Conservation (phyloP, 169 alveolate genomes). For the Babesia ovis region DNA sequence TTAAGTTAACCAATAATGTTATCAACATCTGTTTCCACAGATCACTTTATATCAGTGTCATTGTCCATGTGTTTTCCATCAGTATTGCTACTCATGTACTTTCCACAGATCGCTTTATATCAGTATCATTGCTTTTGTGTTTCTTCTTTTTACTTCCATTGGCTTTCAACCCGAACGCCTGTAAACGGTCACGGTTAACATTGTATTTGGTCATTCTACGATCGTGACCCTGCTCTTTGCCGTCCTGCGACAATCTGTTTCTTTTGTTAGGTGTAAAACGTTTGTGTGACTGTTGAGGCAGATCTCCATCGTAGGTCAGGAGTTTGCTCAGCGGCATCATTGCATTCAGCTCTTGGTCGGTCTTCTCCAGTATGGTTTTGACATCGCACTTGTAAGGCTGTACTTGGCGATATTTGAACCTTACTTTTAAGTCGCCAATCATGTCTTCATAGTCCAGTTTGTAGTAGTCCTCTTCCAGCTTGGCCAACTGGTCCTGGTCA, state of each 20-base stretch:
- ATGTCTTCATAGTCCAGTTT: constrained; percentile 74
- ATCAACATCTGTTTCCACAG: no score
- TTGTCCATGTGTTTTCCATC: no score
- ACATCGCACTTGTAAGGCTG: constrained; percentile 68
- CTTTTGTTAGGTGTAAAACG: not conserved
- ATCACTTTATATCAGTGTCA: no score
- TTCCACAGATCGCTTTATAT: no score
- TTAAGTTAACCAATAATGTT: no score
- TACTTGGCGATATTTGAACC: constrained; percentile 74
- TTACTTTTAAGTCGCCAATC: constrained; percentile 76
- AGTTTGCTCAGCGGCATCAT: constrained; percentile 65
- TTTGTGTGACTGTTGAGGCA: constrained; percentile 4
- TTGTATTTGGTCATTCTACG: constrained; percentile 50
- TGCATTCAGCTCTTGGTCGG: constrained; percentile 69
- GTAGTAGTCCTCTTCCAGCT: constrained; percentile 43
- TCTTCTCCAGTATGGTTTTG: constrained; percentile 61
- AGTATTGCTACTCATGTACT: no score
- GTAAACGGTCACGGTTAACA: constrained; percentile 43
- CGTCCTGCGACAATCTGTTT: not conserved
- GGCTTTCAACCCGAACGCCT: constrained; percentile 46
- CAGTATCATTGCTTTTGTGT: no score
- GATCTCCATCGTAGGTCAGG: constrained; percentile 41
- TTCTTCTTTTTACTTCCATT: not conserved
- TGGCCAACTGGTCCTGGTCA: constrained; percentile 1
- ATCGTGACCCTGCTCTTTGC: not conserved